These are phyloP conservation scores for Fusarium redolens DNA, from an alignment of 2,329 filamentous ascomycete species.

Conservation along the genomic window DNA sequence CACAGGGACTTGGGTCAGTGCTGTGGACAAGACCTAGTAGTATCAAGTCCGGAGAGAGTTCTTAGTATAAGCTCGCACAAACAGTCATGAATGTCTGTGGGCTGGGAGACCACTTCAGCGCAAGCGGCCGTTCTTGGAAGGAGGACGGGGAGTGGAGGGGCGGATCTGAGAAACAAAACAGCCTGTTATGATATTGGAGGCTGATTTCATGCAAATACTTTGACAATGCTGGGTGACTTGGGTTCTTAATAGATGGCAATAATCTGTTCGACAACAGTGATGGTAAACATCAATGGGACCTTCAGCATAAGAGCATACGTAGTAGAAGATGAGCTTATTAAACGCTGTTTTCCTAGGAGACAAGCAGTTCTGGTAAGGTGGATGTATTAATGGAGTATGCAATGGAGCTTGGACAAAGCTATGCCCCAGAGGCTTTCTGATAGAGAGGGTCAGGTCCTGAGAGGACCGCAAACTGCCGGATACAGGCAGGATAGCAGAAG, in stretches of 20 bases:
- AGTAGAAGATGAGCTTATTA: conserved; percentile 36
- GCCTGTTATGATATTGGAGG: conserved; percentile 40
- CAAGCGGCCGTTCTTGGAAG: conserved; percentile 63
- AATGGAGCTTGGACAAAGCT: conserved; percentile 44
- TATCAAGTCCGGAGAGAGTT: conserved; percentile 47
- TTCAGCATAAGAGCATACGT: conserved; percentile 20
- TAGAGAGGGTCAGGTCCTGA: conserved; percentile 39
- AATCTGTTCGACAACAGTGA: conserved; percentile 19
- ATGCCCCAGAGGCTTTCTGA: conserved; percentile 42
- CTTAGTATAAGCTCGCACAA: conserved; percentile 38
- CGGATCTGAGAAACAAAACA: conserved; percentile 43
- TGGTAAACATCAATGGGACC: conserved; percentile 5
- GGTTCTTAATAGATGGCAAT: conserved; percentile 38
- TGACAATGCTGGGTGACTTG: conserved; percentile 34
- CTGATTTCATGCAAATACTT: conserved; percentile 40
- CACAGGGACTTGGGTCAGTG: conserved; percentile 51
- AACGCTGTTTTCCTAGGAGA: conserved; percentile 33
- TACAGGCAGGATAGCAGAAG: conserved; percentile 38
- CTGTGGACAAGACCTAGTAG: conserved; percentile 42
- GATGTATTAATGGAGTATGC: conserved; percentile 35
- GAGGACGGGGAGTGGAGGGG: conserved; percentile 52
- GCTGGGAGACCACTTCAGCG: conserved; percentile 49
- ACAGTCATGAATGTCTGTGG: conserved; percentile 43
- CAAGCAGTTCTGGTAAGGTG: conserved; percentile 40
- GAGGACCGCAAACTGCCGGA: conserved; percentile 44